These are phyloP conservation scores for Pseudonitzschia multiseries DNA, from an alignment of 108 stramenopile species.

Conservation along the genomic window DNA sequence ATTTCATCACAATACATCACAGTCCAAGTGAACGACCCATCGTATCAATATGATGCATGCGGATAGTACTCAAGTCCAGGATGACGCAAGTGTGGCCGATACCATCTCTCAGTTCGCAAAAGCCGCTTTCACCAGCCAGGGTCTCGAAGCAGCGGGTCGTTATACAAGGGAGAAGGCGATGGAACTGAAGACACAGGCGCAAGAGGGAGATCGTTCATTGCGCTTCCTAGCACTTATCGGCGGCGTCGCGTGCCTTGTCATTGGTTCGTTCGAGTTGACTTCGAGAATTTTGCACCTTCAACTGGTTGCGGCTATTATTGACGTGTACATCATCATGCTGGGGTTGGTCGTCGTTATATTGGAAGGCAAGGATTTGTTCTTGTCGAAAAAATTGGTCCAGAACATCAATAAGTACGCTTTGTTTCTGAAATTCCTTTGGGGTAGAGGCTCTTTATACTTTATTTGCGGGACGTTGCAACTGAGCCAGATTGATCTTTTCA, in stretches of 20 bases:
- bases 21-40: neutral
- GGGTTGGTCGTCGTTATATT: slow-evolving; percentile 43
- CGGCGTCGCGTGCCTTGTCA: slow-evolving; percentile 30
- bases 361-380: slow-evolving; percentile 32
- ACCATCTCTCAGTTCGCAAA: slow-evolving; percentile 25
- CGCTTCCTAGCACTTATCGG: slow-evolving; percentile 52
- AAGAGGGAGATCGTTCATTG: slow-evolving; percentile 52
- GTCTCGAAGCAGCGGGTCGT: slow-evolving; percentile 29
- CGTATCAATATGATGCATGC: neutral
- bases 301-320: slow-evolving; percentile 42
- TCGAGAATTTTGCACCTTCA: slow-evolving; percentile 34
- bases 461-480: slow-evolving; percentile 50
- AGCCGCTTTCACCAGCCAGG: slow-evolving; percentile 29
- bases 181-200: slow-evolving; percentile 32
- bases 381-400: slow-evolving; percentile 25
- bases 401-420: slow-evolving; percentile 49
- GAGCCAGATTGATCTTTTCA: slow-evolving; percentile 30
- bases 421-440: slow-evolving; percentile 55
- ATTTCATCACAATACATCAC: neutral
- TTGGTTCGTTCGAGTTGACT: slow-evolving; percentile 7
- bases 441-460: slow-evolving; percentile 56
- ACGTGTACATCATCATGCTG: slow-evolving; percentile 45
- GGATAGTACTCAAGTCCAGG: neutral
- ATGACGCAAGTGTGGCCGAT: slow-evolving; percentile 1
- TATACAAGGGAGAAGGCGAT: slow-evolving; percentile 35